Evolutionary conservation across 768 basidiomycete species (phyloP), one percentile per base, ranked within the genome.

Genomic region (Cystobasidium tubakii): DNA sequence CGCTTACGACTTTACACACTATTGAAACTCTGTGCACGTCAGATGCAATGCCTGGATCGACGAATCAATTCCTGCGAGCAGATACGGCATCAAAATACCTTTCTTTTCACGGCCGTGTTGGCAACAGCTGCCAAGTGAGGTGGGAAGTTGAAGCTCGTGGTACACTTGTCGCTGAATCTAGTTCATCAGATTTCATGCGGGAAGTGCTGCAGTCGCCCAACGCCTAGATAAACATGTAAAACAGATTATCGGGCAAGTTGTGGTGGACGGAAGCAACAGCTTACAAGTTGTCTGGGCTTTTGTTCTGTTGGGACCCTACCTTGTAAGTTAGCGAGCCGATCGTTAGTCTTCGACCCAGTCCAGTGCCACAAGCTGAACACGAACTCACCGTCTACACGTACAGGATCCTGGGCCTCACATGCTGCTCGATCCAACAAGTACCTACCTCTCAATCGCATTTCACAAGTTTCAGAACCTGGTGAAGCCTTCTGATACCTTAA

Each of bases 31-130:
- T n/a, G n/a, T n/a, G n/a, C n/a, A n/a, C n/a, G n/a, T n/a, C n/a
- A 60, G 57, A 60, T 60, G 57, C 57, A 60, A 60, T 60, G 57
- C 21, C 27, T 60, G 29, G 57, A 60, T 23, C 10, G 57, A 34
- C 12, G 57, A 60, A 60, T 60, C 33, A 27, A 60, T 60, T 60
- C 57, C 7, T 60, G 57, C 33, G 57, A 60, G 13, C 57, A 60
- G 27, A 60, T 60, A 9, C 25, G 57, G 4, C 33, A 60, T 23
- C 17, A 29, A 31, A 29, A 21, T 60, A 60, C 57, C 29, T 60
- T 60, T 60, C 57, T 60, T 4, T 60, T 60, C 21, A 60, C 57
- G 6, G 57, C 57, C 1, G 33, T 60, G 25, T 31, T 60, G 33
- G 57, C 57, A 6, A 60, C 33, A 29, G 27, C 57, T 60, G 57